Conservation (phyloP, 2,329 filamentous ascomycete species). For the Torrubiella hemipterigena region DNA sequence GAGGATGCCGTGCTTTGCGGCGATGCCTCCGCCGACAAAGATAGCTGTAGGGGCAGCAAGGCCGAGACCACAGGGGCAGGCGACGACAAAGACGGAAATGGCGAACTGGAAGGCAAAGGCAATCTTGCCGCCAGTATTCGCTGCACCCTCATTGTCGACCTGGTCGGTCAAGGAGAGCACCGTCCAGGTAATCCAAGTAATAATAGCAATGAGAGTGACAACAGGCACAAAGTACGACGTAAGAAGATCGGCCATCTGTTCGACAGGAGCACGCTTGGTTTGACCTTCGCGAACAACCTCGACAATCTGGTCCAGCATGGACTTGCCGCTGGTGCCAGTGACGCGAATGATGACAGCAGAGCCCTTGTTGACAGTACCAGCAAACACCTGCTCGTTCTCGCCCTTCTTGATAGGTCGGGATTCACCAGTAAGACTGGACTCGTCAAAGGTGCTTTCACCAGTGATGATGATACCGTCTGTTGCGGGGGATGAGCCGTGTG, state of each 20-base stretch:
- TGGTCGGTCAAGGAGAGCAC: slow-evolving; percentile 45
- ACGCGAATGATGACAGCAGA: slow-evolving; percentile 49
- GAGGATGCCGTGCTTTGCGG: slow-evolving; percentile 68
- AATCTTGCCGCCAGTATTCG: slow-evolving; percentile 50
- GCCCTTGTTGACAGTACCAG: slow-evolving; percentile 64
- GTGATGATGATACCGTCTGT: slow-evolving; percentile 61
- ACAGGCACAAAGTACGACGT: slow-evolving; percentile 69
- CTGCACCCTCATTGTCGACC: slow-evolving; percentile 45
- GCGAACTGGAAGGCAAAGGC: slow-evolving; percentile 71
- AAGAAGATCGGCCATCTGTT: slow-evolving; percentile 59
- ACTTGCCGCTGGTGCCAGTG: slow-evolving; percentile 52
- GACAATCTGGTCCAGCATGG: slow-evolving; percentile 73
- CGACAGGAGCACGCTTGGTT: slow-evolving; percentile 62
- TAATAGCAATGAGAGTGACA: slow-evolving; percentile 55
- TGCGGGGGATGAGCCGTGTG: slow-evolving; percentile 71
- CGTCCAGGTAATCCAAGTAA: slow-evolving; percentile 64
- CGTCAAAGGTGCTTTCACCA: slow-evolving; percentile 64
- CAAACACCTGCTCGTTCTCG: slow-evolving; percentile 52
- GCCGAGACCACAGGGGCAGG: slow-evolving; percentile 73
- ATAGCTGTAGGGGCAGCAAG: slow-evolving; percentile 79
- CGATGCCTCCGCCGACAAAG: slow-evolving; percentile 70
- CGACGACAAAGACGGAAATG: slow-evolving; percentile 77
- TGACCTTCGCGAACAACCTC: slow-evolving; percentile 67
- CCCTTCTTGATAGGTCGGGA: slow-evolving; percentile 54
- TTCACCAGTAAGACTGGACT: slow-evolving; percentile 80